Conservation (phyloP, 140 eudicot species). For the Oenanthe javanica region DNA sequence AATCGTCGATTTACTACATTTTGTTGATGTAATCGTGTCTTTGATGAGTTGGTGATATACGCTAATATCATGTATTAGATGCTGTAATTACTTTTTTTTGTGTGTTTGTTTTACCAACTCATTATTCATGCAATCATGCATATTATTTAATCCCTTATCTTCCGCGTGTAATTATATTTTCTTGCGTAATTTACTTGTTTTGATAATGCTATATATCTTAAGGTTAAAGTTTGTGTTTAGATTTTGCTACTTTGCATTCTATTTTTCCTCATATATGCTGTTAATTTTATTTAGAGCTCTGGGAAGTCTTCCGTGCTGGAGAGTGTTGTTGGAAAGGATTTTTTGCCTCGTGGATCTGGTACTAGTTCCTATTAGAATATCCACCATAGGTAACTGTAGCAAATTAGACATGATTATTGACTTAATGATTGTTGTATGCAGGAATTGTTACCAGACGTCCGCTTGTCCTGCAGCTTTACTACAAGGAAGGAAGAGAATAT, state of each 20-base stretch:
- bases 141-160: neutral
- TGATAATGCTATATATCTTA: neutral
- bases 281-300: conserved; percentile 41
- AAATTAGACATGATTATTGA: neutral
- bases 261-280: neutral
- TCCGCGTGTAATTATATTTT: neutral
- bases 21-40: neutral
- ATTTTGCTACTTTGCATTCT: neutral
- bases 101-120: neutral
- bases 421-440: conserved; percentile 23
- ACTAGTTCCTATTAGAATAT: neutral
- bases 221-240: neutral
- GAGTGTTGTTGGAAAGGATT: conserved; percentile 70
- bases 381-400: neutral
- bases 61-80: neutral
- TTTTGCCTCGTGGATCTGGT: conserved; percentile 84
- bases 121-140: neutral
- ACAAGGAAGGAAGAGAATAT: conserved; percentile 78
- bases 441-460: conserved; percentile 97
- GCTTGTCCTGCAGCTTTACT: conserved; percentile 86
- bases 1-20: neutral
- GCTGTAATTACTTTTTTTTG: neutral
- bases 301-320: conserved; percentile 77
- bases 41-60: neutral
- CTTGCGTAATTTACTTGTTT: neutral